A percentile compares a stretch with the other conserved stretches of the same genome.
These are phyloP conservation scores for Colletotrichum endophyticum DNA, from an alignment of 2,329 filamentous ascomycete genomes.

Conservation along the genomic window DNA sequence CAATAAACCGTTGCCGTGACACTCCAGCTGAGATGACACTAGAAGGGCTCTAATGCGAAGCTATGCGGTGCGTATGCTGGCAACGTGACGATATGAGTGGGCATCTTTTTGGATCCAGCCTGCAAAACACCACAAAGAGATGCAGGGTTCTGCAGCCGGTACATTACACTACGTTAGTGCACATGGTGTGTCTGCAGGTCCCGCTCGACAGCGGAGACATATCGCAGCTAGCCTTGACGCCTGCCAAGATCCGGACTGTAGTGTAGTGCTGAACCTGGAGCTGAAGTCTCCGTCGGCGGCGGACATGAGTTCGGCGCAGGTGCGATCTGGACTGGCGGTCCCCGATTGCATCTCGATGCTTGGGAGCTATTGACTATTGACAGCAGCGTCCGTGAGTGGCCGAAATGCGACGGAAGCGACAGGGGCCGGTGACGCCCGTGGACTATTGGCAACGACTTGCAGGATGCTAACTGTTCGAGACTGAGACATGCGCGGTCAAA, in stretches of 20 bases:
- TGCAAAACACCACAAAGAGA: not conserved
- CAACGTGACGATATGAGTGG: not conserved
- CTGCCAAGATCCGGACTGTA: not conserved
- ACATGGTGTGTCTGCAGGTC: not conserved
- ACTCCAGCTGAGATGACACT: not conserved
- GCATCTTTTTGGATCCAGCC: not conserved
- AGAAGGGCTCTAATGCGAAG: not conserved
- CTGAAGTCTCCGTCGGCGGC: not conserved
- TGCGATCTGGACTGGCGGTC: not conserved
- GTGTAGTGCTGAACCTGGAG: not conserved
- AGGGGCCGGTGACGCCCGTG: not conserved
- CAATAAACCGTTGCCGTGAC: not conserved
- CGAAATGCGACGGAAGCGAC: not conserved
- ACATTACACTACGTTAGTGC: not conserved
- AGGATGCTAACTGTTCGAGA: not conserved
- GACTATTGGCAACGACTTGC: not conserved
- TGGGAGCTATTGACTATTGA: not conserved
- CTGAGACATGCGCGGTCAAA: not conserved
- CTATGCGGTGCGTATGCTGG: not conserved
- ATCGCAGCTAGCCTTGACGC: not conserved
- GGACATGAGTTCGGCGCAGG: constrained; percentile 1
- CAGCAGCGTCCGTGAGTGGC: not conserved
- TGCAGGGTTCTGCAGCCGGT: constrained; percentile 5
- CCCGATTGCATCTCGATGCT: not conserved
- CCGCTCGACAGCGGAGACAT: constrained; percentile 1